Conservation (phyloP, 2,329 filamentous ascomycete species). For the Aspergillus sp. region DNA sequence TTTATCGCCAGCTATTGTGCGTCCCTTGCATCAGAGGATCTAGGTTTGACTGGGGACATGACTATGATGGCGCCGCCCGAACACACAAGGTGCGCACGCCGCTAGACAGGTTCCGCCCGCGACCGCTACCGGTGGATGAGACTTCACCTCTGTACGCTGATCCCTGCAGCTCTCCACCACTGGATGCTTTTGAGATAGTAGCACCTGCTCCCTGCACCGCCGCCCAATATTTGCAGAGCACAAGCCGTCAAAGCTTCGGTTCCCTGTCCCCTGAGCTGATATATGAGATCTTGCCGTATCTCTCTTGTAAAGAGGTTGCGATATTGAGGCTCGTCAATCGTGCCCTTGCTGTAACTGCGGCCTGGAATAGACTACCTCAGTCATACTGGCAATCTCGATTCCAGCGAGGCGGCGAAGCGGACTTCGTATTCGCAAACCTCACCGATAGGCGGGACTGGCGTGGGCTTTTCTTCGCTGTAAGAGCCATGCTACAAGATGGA, state of each 20-base stretch:
- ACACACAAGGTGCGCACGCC: background rate
- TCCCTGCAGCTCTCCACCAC: slow-evolving; percentile 7
- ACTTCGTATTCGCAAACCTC: slow-evolving; percentile 14
- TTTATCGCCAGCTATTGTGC: slow-evolving; percentile 14
- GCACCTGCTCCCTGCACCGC: background rate
- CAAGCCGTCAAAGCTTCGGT: background rate
- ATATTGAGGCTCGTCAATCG: slow-evolving; percentile 1
- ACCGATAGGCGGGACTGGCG: slow-evolving; percentile 10
- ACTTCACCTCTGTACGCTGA: slow-evolving; percentile 6
- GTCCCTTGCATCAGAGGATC: slow-evolving; percentile 2
- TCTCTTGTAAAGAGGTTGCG: background rate
- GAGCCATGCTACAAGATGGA: background rate
- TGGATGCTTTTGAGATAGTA: background rate
- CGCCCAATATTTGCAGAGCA: background rate
- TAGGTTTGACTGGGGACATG: slow-evolving; percentile 14
- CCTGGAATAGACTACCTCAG: slow-evolving; percentile 2
- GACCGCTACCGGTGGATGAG: background rate
- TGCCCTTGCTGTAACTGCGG: background rate
- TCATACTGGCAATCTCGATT: slow-evolving; percentile 18
- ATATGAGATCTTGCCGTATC: slow-evolving; percentile 3
- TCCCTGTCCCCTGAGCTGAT: slow-evolving; percentile 5
- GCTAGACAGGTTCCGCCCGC: background rate
- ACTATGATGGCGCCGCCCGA: slow-evolving; percentile 13
- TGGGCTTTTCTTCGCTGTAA: slow-evolving; percentile 9
- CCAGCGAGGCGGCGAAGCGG: slow-evolving; percentile 7